Percentiles rank a stretch among this genome's conserved stretches.
Evolutionary conservation across 2,329 filamentous ascomycete genomes (phyloP).

Genomic region (Venturia carpophila): DNA sequence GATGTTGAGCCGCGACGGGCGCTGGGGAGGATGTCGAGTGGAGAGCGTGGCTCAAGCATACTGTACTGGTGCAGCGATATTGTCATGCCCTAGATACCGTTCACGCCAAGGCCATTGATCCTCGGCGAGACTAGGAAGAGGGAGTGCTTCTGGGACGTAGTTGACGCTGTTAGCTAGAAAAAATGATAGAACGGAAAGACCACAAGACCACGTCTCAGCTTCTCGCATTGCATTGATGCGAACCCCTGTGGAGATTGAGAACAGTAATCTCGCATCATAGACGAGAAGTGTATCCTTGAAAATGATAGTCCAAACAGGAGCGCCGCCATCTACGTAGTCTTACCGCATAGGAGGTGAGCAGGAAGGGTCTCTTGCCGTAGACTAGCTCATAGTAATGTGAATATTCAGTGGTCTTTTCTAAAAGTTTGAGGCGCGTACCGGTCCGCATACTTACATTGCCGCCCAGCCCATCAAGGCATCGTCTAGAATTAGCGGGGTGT

Average conservation of each 20-base stretch:
- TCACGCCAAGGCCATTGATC: background rate
- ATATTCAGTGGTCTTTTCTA: background rate
- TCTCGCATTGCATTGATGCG: background rate
- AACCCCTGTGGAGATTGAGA: background rate
- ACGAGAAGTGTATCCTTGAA: background rate
- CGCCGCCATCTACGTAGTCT: background rate
- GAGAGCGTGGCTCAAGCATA: background rate
- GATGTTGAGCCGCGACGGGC: background rate
- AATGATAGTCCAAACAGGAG: background rate
- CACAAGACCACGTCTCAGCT: background rate
- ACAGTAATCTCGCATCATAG: background rate
- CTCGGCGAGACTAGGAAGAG: background rate
- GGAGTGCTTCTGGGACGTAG: background rate
- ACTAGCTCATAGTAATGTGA: background rate
- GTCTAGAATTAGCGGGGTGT: background rate
- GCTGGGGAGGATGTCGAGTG: background rate
- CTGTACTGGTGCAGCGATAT: background rate
- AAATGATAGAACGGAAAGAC: background rate
- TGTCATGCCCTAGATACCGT: background rate
- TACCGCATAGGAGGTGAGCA: too few relatives aligned
- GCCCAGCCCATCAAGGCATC: background rate
- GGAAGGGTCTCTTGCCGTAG: background rate
- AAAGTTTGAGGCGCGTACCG: background rate
- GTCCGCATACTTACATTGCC: background rate
- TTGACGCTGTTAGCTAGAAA: too few relatives aligned